These are phyloP conservation scores for Arctostaphylos glauca DNA, from an alignment of 148 eudicot species.

Conservation along the genomic window DNA sequence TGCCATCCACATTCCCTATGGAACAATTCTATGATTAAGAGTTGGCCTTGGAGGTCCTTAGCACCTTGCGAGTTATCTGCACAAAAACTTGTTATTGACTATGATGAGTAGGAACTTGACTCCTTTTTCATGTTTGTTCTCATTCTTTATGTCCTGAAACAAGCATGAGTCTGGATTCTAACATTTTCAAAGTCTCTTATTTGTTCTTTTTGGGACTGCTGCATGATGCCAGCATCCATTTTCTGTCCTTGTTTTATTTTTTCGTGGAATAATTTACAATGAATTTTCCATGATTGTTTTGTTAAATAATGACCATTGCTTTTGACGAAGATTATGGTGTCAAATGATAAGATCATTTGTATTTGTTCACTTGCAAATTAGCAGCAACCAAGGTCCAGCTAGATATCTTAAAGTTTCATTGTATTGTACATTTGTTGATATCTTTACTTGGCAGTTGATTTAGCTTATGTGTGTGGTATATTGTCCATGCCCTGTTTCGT, in stretches of 20 bases:
- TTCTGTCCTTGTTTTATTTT: not conserved
- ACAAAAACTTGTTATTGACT: not conserved
- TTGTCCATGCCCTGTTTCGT: conserved; percentile 5
- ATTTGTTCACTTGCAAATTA: not conserved
- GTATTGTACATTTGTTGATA: not conserved
- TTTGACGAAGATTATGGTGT: not conserved
- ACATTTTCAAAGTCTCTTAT: not conserved
- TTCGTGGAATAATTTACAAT: not conserved
- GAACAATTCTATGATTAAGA: not conserved
- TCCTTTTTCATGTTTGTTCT: not conserved
- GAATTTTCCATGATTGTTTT: not conserved
- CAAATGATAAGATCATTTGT: not conserved
- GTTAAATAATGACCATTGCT: not conserved
- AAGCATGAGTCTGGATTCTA: not conserved
- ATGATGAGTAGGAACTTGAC: not conserved
- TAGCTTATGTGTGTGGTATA: not conserved
- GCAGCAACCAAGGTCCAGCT: not conserved
- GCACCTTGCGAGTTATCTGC: not conserved
- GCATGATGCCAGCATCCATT: not conserved
- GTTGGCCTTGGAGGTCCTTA: not conserved
- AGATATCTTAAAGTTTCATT: not conserved
- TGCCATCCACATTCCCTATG: not conserved
- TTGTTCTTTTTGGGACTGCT: not conserved
- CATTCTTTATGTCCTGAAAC: conserved; percentile 13
- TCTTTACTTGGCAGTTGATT: not conserved